phyloP scores from a whole-genome alignment of 345 rosid genomes.

The Melaleuca alternifolia region DNA sequence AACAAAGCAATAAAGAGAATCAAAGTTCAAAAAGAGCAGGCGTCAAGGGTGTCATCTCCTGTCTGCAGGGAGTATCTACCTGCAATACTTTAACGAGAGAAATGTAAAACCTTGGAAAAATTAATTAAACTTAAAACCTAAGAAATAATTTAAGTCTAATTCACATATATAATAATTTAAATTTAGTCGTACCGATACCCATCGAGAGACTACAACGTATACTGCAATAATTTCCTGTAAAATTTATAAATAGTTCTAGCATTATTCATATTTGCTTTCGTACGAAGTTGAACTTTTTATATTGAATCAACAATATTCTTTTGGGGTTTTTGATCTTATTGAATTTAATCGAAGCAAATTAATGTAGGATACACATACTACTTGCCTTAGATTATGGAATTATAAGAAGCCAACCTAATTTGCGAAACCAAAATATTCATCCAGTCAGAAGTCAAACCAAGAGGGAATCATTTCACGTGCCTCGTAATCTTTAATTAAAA shows the following conservation, averaged over 20 bases:
- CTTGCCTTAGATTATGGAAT: neutral
- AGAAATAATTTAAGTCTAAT: neutral
- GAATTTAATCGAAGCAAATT: neutral
- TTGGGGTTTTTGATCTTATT: neutral
- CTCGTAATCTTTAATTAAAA: neutral
- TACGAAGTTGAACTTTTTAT: neutral
- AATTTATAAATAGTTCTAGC: neutral
- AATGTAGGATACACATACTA: neutral
- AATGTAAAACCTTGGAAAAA: neutral
- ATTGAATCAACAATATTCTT: neutral
- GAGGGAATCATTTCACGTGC: neutral
- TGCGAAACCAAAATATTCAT: neutral
- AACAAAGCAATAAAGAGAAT: neutral
- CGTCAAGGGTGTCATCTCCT: neutral
- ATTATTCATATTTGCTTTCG: neutral
- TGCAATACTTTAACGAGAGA: neutral
- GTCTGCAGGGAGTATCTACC: neutral
- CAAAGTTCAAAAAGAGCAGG: neutral
- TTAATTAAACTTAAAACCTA: neutral
- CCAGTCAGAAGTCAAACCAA: neutral
- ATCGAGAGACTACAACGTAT: too few relatives aligned
- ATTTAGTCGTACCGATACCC: too few relatives aligned
- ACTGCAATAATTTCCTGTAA: too few relatives aligned
- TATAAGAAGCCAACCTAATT: neutral
- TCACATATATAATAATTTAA: neutral